Conservation (phyloP, 768 basidiomycete species). For the Lanmaoa pseudosensibilis region DNA sequence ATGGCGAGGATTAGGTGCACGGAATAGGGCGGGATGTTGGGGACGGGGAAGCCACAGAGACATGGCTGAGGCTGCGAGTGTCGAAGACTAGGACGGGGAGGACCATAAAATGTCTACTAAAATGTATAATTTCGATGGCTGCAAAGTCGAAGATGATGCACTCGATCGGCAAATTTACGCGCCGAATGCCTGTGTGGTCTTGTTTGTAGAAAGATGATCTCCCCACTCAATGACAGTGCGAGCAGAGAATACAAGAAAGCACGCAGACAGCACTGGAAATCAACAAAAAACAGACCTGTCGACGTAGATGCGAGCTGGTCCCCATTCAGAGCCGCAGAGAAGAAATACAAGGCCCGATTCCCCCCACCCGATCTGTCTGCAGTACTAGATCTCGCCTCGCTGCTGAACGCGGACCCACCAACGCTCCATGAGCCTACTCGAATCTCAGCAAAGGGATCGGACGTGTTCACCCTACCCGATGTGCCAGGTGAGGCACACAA, state of each 20-base stretch:
- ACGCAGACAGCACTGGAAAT: conserved; percentile 54
- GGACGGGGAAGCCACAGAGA: conserved; percentile 75
- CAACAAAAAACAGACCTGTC: conserved; percentile 52
- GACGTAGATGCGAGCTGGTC: conserved; percentile 61
- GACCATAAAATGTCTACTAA: neutral
- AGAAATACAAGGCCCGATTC: conserved; percentile 75
- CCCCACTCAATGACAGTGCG: neutral
- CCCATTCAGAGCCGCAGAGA: conserved; percentile 75
- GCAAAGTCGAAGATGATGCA: neutral
- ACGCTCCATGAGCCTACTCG: conserved; percentile 1
- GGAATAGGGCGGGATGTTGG: conserved; percentile 43
- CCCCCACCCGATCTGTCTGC: conserved; percentile 71
- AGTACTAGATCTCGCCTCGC: conserved; percentile 67
- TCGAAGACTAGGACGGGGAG: neutral
- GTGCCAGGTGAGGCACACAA: conserved; percentile 42
- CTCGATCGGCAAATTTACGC: neutral
- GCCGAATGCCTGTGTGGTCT: conserved; percentile 18
- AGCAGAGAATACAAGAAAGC: conserved; percentile 57
- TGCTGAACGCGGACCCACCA: conserved; percentile 16
- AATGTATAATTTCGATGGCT: no score
- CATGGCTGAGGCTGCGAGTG: conserved; percentile 40
- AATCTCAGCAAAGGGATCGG: neutral
- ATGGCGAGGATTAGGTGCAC: conserved; percentile 30
- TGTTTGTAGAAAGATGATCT: conserved; percentile 31
- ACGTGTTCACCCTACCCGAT: conserved; percentile 12